Evolutionary conservation across 1,284 basidiomycete species (phyloP).

Genomic region (Thelephora terrestris): DNA sequence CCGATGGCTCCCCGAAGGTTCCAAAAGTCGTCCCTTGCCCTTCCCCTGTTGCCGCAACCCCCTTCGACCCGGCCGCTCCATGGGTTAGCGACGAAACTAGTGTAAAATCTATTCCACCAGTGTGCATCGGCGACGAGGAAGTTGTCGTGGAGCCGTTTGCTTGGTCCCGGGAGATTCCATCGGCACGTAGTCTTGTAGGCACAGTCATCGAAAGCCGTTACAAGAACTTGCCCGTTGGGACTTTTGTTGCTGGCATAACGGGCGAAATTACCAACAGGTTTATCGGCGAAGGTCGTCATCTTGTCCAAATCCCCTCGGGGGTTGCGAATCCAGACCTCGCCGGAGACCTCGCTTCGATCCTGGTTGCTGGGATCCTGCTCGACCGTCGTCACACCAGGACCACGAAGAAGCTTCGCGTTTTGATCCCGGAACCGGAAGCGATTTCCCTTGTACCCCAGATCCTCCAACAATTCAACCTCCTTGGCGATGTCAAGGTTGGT

Average conservation of each 20-base stretch:
- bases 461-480: too few species aligned
- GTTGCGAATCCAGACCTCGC: too few species aligned
- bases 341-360: too few species aligned
- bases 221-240: not conserved
- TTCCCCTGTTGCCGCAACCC: not conserved
- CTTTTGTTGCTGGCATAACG: not conserved
- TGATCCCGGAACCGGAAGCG: too few species aligned
- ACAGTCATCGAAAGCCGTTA: not conserved
- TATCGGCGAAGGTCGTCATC: too few species aligned
- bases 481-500: too few species aligned
- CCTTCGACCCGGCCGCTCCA: not conserved
- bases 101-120: not conserved
- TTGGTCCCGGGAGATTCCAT: not conserved
- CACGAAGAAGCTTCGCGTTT: too few species aligned
- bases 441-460: too few species aligned
- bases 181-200: not conserved
- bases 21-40: not conserved
- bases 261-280: too few species aligned
- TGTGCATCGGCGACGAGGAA: not conserved
- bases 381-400: too few species aligned
- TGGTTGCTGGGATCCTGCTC: too few species aligned
- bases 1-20: not conserved
- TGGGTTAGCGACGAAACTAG: slow-evolving; percentile 3
- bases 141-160: not conserved
- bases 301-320: too few species aligned